Evolutionary conservation across 192 early-diverging fungal genomes (phyloP).

Genomic region (Backusella psychrophila): DNA sequence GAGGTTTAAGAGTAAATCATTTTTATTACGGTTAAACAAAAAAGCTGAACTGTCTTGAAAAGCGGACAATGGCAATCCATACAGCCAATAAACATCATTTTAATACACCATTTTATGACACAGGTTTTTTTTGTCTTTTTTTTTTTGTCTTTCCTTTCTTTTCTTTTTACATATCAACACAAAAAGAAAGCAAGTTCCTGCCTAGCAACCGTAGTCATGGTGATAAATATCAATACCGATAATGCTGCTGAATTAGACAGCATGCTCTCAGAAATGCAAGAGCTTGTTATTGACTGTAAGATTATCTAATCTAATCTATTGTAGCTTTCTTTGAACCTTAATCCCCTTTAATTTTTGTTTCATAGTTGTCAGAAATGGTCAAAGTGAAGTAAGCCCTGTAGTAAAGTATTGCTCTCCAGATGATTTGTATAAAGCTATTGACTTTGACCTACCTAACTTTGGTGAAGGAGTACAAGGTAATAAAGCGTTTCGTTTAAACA

Average conservation of each 20-base stretch:
- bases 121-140: not conserved
- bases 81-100: not conserved
- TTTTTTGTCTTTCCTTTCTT: not conserved
- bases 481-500: not conserved
- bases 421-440: conserved; percentile 43
- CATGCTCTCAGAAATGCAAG: conserved; percentile 21
- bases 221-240: not conserved
- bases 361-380: conserved; percentile 46
- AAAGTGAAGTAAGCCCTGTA: conserved; percentile 31
- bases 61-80: not conserved
- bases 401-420: conserved; percentile 44
- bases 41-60: not conserved
- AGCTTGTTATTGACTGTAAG: conserved; percentile 11
- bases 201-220: conserved; percentile 7
- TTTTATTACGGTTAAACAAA: not conserved
- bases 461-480: conserved; percentile 48
- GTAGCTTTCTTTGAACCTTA: not conserved
- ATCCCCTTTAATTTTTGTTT: not conserved
- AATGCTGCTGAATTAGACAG: conserved; percentile 17
- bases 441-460: conserved; percentile 43
- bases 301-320: not conserved
- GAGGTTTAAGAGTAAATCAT: not conserved
- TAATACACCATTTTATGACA: not conserved
- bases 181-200: not conserved
- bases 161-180: not conserved